Evolutionary conservation across 2,329 filamentous ascomycete species (phyloP).

Genomic region (Pseudogymnoascus sp.): DNA sequence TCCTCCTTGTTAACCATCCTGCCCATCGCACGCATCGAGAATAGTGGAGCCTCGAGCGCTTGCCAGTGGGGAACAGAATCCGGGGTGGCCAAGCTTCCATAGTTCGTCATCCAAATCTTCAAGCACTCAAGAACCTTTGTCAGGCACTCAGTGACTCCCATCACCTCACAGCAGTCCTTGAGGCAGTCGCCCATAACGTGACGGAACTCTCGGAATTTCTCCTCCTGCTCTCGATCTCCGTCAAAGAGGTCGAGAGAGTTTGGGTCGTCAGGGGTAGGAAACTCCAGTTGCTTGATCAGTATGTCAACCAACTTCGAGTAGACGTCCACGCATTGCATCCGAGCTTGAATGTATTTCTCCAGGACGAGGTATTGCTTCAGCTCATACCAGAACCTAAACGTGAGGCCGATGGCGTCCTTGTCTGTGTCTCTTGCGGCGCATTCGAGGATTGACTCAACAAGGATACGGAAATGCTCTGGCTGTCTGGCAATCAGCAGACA

Average conservation of each 20-base stretch:
- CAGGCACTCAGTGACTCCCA: slow-evolving; percentile 85
- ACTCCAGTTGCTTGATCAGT: slow-evolving; percentile 84
- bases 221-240: slow-evolving; percentile 89
- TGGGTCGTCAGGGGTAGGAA: slow-evolving; percentile 64
- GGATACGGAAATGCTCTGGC: slow-evolving; percentile 67
- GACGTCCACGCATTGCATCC: slow-evolving; percentile 67
- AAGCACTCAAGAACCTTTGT: slow-evolving; percentile 82
- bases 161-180: slow-evolving; percentile 94
- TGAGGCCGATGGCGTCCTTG: slow-evolving; percentile 83
- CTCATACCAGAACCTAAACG: slow-evolving; percentile 97
- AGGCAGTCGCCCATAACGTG: slow-evolving; percentile 97
- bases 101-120: slow-evolving; percentile 77
- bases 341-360: slow-evolving; percentile 78
- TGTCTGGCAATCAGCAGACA: slow-evolving; percentile 83
- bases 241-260: slow-evolving; percentile 83
- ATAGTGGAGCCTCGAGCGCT: slow-evolving; percentile 86
- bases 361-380: slow-evolving; percentile 92
- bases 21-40: slow-evolving; percentile 91
- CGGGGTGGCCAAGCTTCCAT: slow-evolving; percentile 65
- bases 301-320: slow-evolving; percentile 89
- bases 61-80: slow-evolving; percentile 89
- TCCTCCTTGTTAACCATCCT: slow-evolving; percentile 92
- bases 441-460: slow-evolving; percentile 89
- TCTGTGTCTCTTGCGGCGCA: slow-evolving; percentile 82
- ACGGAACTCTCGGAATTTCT: slow-evolving; percentile 93